These are phyloP conservation scores for Lipomyces chichibuensis DNA, from an alignment of 805 yeast species.

Conservation along the genomic window DNA sequence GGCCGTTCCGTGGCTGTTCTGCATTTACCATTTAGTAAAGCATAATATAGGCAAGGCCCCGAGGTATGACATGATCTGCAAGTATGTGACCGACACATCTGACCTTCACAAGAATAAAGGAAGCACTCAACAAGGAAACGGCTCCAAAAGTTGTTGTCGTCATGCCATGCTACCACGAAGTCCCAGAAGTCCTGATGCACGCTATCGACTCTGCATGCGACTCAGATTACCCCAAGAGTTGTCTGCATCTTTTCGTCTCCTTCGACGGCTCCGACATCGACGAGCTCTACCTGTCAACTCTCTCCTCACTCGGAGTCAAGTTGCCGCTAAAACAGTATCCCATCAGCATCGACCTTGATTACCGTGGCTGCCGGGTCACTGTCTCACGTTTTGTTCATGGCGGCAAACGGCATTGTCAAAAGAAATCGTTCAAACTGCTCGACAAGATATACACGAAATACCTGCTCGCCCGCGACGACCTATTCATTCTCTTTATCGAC, in stretches of 20 bases:
- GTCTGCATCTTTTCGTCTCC: constrained; percentile 30
- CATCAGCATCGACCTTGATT: constrained; percentile 22
- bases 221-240: constrained; percentile 24
- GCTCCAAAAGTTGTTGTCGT: constrained; percentile 34
- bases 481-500: constrained; percentile 31
- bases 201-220: constrained; percentile 32
- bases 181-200: constrained; percentile 26
- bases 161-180: constrained; percentile 34
- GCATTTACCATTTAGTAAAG: constrained; percentile 22
- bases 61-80: constrained; percentile 8
- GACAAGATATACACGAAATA: constrained; percentile 25
- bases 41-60: constrained; percentile 18
- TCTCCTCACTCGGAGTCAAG: constrained; percentile 23
- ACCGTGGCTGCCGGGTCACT: constrained; percentile 27
- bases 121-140: constrained; percentile 8
- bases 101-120: constrained; percentile 5
- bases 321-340: constrained; percentile 26
- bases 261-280: constrained; percentile 33
- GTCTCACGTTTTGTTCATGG: constrained; percentile 33
- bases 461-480: constrained; percentile 20
- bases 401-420: constrained; percentile 34
- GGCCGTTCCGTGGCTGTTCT: constrained; percentile 27
- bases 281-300: constrained; percentile 27
- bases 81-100: background rate
- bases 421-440: constrained; percentile 25